Base-by-base conservation (phyloP, 2,329 filamentous ascomycete species). In the Nigrograna mackinnonii region DNA sequence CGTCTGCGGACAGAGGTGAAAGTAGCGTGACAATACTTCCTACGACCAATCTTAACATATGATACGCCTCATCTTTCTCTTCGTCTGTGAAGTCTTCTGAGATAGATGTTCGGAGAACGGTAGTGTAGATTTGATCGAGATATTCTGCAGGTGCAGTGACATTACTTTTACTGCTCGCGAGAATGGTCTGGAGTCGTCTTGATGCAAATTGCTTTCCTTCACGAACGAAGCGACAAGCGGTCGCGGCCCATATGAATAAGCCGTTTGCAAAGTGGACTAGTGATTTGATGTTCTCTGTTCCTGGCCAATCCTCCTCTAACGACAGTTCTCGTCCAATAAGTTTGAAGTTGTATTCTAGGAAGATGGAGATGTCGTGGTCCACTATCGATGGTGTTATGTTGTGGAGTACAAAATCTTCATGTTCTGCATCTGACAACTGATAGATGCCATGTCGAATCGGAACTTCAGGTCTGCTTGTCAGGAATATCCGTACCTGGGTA, bases 241-340 rank as follows among this genome's bases (percentile, higher is more conserved):
- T 64, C 7, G 55, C 49, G 3, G 67, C 62, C 40, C 54, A 67
- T 32, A 71, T 69, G 41, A 70, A 71, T 17, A 70, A 50, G 6
- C 61, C 56, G 35, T 52, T 43, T 9, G 67, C 45, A 34, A 47
- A 64, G 11, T 55, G 16, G 20, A 60, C 50, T 6, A 70, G 39
- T 18, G 30, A 42, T 14, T 49, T 5, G 13, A 67, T 52, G 11
- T 11, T 28, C 7, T 55, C 39, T 7, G 41, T 13, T 1, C 50
- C 44, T 7, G 57, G 58, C 60, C 37, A 44, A 37, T 44, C 37
- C 12, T 11, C 24, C 16, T 19, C 24, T 6, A 52, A 30, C 13
- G 5, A n/a, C 6, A 34, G 35, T 30, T 45, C 34, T 17, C 42
- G 12, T 14, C 28, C 13, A 16, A 46, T 40, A 6, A 5, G 20